Conservation (phyloP, 345 rosid species). For the Salix viminalis region DNA sequence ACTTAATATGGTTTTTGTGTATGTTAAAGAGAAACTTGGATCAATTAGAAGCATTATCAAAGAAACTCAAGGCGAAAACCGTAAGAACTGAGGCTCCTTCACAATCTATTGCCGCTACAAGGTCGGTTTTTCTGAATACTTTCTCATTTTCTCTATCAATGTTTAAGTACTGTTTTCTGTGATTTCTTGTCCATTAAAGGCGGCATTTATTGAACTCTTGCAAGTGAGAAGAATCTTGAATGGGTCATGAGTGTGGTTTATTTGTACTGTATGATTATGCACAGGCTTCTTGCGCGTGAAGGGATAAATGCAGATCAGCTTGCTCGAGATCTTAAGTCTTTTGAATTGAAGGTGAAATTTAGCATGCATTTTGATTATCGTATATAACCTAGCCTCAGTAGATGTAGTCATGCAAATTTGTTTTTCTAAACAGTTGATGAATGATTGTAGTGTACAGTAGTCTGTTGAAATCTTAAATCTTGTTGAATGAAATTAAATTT, state of each 20-base stretch:
- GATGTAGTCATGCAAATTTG: slow-evolving; percentile 5
- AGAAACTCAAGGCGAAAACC: slow-evolving; percentile 92
- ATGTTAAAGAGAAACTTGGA: slow-evolving; percentile 81
- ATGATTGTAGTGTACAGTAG: not conserved
- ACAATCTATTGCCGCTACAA: slow-evolving; percentile 90
- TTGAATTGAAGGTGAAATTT: slow-evolving; percentile 74
- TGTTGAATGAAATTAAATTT: not conserved
- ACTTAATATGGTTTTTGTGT: slow-evolving; percentile 9
- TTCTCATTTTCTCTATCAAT: not conserved
- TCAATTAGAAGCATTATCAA: slow-evolving; percentile 85
- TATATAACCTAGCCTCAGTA: not conserved
- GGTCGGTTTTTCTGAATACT: slow-evolving; percentile 35
- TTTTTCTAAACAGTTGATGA: not conserved
- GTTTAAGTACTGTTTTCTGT: not conserved
- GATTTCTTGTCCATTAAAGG: not conserved
- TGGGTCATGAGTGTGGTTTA: not conserved
- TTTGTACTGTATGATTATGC: slow-evolving; percentile 8
- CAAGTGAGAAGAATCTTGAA: not conserved
- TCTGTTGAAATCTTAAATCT: not conserved
- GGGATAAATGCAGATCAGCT: slow-evolving; percentile 98
- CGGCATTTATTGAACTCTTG: not conserved
- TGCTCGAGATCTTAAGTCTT: slow-evolving; percentile 89
- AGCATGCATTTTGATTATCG: not conserved
- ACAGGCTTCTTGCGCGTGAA: slow-evolving; percentile 91
- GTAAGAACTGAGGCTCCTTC: slow-evolving; percentile 87